phyloP scores from a whole-genome alignment of 2,329 filamentous ascomycete genomes.

The Phoma sp. region DNA sequence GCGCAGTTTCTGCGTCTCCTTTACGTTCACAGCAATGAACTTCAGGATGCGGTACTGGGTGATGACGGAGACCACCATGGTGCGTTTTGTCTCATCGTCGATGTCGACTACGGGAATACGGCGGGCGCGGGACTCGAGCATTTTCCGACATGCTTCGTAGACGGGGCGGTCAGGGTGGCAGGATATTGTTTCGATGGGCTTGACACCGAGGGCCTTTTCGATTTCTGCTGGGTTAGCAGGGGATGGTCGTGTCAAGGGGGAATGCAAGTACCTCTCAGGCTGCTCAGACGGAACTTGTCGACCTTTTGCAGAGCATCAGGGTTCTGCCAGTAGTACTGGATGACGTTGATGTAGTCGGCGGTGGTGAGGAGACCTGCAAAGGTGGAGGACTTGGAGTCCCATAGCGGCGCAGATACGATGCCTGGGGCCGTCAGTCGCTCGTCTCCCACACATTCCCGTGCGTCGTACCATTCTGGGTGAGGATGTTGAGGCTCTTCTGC shows the following conservation, averaged over 20 bases:
- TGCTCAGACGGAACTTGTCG: conserved; percentile 92
- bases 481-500: conserved; percentile 94
- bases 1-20: conserved; percentile 85
- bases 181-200: conserved; percentile 93
- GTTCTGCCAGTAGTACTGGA: conserved; percentile 98
- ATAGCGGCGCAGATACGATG: conserved; percentile 95
- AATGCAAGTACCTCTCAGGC: conserved; percentile 74
- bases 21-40: conserved; percentile 95
- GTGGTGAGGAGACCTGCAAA: conserved; percentile 95
- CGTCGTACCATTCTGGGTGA: conserved; percentile 86
- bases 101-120: conserved; percentile 92
- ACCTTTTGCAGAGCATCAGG: conserved; percentile 88
- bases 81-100: conserved; percentile 90
- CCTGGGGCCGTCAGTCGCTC: conserved; percentile 60
- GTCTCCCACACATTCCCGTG: not conserved
- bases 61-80: conserved; percentile 94
- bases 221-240: conserved; percentile 69
- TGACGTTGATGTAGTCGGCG: conserved; percentile 97
- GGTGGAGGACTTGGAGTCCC: conserved; percentile 91
- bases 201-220: conserved; percentile 89
- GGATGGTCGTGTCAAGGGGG: not conserved
- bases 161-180: conserved; percentile 89
- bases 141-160: conserved; percentile 92
- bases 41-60: conserved; percentile 99
- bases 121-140: conserved; percentile 91